Conservation (phyloP, 192 early-diverging fungal species). For the Coemansia furcata region DNA sequence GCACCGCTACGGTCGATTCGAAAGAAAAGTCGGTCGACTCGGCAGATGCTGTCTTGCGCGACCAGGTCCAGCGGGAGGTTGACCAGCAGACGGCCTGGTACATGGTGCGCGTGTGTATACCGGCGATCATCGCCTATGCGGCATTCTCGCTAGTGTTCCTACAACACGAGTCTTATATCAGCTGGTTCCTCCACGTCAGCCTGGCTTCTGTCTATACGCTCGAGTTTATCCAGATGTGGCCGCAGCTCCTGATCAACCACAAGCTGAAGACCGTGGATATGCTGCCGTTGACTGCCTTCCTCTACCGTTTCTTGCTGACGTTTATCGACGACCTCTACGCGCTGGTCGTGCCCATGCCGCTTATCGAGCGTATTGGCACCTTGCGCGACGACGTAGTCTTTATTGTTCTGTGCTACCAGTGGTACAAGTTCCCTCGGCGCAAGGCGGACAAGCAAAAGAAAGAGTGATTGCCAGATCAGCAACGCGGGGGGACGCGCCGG, state of each 20-base stretch:
- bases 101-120: constrained; percentile 47
- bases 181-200: constrained; percentile 54
- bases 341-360: constrained; percentile 60
- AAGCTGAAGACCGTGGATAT: constrained; percentile 56
- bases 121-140: constrained; percentile 50
- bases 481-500: neutral
- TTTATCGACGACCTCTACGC: constrained; percentile 63
- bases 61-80: constrained; percentile 41
- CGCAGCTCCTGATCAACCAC: constrained; percentile 62
- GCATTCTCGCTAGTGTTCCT: constrained; percentile 52
- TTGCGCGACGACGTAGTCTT: constrained; percentile 59
- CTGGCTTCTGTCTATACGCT: constrained; percentile 56
- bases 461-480: constrained; percentile 10
- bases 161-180: constrained; percentile 52
- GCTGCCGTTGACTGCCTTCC: constrained; percentile 57
- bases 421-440: constrained; percentile 49
- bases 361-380: constrained; percentile 56
- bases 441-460: constrained; percentile 20
- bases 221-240: constrained; percentile 60
- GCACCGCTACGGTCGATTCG: neutral
- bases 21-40: neutral
- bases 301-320: constrained; percentile 55
- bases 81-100: constrained; percentile 55
- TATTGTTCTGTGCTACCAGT: constrained; percentile 55
- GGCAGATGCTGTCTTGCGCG: constrained; percentile 4